Conservation (phyloP, 192 early-diverging fungal species). For the Rhizophagus clarus region DNA sequence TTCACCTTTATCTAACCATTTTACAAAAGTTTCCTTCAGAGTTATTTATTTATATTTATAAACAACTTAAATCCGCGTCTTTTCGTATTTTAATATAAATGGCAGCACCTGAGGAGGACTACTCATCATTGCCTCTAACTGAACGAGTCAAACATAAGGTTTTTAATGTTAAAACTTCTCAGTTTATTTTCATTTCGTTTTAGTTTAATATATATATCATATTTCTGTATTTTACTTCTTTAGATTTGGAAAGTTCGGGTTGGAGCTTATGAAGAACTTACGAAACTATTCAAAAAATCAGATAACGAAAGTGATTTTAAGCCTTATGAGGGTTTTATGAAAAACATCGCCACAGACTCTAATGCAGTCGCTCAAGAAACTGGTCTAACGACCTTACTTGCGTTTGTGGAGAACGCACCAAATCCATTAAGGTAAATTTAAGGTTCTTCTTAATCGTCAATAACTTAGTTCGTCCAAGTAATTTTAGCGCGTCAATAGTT, state of each 20-base stretch:
- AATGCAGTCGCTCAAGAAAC: slow-evolving; percentile 92
- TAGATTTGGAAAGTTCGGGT: slow-evolving; percentile 94
- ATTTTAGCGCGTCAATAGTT: neutral
- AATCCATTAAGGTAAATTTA: slow-evolving; percentile 62
- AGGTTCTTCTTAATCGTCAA: neutral
- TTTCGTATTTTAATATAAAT: slow-evolving; percentile 6
- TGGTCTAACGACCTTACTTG: slow-evolving; percentile 73
- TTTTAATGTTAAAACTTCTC: neutral
- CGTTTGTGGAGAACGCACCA: slow-evolving; percentile 82
- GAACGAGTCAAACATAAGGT: slow-evolving; percentile 87
- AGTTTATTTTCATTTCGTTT: neutral
- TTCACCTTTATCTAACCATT: neutral
- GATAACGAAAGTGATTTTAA: slow-evolving; percentile 70
- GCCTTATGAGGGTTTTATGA: slow-evolving; percentile 69
- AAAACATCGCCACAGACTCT: slow-evolving; percentile 82
- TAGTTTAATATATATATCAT: slow-evolving; percentile 25
- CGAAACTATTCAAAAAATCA: slow-evolving; percentile 66
- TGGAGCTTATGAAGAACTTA: slow-evolving; percentile 80
- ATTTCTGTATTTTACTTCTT: neutral
- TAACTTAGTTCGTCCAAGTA: neutral
- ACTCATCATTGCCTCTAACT: slow-evolving; percentile 69
- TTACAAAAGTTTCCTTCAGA: neutral
- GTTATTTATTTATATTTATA: neutral
- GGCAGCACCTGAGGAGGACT: slow-evolving; percentile 70
- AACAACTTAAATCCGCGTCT: slow-evolving; percentile 1